phyloP scores from a whole-genome alignment of 371 early-diverging fungal species.

The Lichtheimia corymbifera region DNA sequence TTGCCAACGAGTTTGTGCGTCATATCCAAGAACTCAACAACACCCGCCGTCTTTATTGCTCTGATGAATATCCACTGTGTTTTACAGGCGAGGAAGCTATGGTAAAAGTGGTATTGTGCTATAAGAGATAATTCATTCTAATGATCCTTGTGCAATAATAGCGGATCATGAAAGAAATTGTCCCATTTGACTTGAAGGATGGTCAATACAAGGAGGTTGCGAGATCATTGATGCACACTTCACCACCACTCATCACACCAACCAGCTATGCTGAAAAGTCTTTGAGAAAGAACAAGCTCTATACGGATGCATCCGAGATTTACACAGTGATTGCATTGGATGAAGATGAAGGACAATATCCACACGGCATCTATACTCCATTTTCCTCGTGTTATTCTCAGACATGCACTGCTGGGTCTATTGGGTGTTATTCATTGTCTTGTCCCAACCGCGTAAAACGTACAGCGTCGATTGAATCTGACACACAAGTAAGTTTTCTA shows the following conservation, averaged over 20 bases:
- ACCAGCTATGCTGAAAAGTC: conserved; percentile 42
- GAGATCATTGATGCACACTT: conserved; percentile 28
- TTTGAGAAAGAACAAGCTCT: conserved; percentile 30
- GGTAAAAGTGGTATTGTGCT: conserved; percentile 19
- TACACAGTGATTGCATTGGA: conserved; percentile 21
- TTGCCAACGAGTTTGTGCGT: conserved; percentile 18
- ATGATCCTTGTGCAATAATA: too few relatives aligned
- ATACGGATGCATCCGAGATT: conserved; percentile 31
- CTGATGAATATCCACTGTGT: conserved; percentile 41
- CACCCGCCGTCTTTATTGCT: conserved; percentile 30
- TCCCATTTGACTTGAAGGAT: conserved; percentile 22
- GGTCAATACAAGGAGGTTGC: conserved; percentile 24
- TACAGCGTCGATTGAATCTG: too few relatives aligned
- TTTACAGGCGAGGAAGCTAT: conserved; percentile 46
- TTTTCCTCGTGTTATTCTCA: conserved; percentile 37
- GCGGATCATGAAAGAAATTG: conserved; percentile 23
- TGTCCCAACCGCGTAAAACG: neutral
- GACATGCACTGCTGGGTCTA: conserved; percentile 21
- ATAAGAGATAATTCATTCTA: too few relatives aligned
- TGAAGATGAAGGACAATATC: conserved; percentile 15
- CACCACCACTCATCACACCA: conserved; percentile 35
- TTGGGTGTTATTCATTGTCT: neutral
- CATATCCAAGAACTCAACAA: conserved; percentile 25
- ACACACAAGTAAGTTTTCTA: too few relatives aligned
- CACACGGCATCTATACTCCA: conserved; percentile 40